These are phyloP conservation scores for Musa troglodytarum DNA, from an alignment of 176 grass and related monocot genomes.

Conservation along the genomic window DNA sequence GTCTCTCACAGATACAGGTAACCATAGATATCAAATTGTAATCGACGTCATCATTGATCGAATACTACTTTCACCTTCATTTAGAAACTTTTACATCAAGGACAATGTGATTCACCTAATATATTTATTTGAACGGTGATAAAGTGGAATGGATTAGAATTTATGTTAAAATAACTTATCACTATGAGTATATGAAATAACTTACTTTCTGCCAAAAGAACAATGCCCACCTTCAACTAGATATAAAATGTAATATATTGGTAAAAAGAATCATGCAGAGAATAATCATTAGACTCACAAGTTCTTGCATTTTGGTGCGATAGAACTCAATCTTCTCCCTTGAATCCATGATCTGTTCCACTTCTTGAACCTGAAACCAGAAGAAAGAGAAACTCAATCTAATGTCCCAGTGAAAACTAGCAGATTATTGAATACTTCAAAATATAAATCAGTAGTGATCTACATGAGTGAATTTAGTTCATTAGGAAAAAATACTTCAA, in stretches of 20 bases:
- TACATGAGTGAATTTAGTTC: neutral
- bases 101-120: neutral
- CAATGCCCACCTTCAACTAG: too few species aligned
- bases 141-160: neutral
- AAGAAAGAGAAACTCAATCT: neutral
- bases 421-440: neutral
- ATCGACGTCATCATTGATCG: too few species aligned
- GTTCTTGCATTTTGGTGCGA: conserved; percentile 94
- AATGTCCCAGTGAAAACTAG: neutral
- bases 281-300: conserved; percentile 49
- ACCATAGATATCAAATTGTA: too few species aligned
- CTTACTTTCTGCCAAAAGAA: too few species aligned
- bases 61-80: too few species aligned
- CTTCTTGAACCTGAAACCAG: conserved; percentile 49
- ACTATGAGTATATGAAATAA: neutral
- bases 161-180: neutral
- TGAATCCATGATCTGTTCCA: conserved; percentile 78
- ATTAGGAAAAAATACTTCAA: neutral
- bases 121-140: neutral
- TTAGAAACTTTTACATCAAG: too few species aligned
- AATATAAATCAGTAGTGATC: too few species aligned
- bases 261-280: neutral
- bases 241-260: neutral
- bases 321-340: conserved; percentile 93
- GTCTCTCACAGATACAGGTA: too few species aligned